A percentile compares a stretch with the other conserved stretches of the same genome.
Evolutionary conservation across 108 stramenopile genomes (phyloP).

Genomic region (Nitzschia sp.): DNA sequence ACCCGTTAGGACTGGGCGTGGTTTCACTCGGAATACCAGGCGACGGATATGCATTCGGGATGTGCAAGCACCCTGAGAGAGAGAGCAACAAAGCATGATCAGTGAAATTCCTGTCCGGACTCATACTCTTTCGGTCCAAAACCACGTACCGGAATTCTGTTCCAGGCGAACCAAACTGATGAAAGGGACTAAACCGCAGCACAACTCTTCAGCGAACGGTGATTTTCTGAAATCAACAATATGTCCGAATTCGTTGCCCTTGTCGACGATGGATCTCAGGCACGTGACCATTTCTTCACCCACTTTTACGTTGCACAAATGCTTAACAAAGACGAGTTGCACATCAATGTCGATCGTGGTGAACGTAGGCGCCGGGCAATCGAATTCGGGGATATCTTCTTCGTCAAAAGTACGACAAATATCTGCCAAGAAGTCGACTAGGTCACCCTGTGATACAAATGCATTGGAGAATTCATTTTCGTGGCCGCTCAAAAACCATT

Average conservation of each 20-base stretch:
- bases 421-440: constrained; percentile 10
- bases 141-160: not conserved
- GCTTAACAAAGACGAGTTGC: constrained; percentile 13
- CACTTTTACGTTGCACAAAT: not conserved
- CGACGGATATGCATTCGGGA: not conserved
- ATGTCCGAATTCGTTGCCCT: constrained; percentile 9
- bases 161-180: not conserved
- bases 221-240: not conserved
- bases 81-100: too few relatives aligned
- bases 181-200: constrained; percentile 12
- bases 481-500: not conserved
- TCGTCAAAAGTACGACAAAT: constrained; percentile 2
- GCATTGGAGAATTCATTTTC: not conserved
- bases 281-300: not conserved
- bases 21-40: not conserved
- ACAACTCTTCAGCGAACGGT: constrained; percentile 2
- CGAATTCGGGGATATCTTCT: constrained; percentile 4
- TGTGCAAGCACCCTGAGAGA: not conserved
- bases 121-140: too few relatives aligned
- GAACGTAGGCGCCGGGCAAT: constrained; percentile 16
- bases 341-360: not conserved
- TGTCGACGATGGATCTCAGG: not conserved
- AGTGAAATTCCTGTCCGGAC: too few relatives aligned
- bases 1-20: not conserved
- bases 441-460: constrained; percentile 5